Base-by-base conservation (phyloP, 2,329 filamentous ascomycete genomes). In the Cryphonectria japonica region DNA sequence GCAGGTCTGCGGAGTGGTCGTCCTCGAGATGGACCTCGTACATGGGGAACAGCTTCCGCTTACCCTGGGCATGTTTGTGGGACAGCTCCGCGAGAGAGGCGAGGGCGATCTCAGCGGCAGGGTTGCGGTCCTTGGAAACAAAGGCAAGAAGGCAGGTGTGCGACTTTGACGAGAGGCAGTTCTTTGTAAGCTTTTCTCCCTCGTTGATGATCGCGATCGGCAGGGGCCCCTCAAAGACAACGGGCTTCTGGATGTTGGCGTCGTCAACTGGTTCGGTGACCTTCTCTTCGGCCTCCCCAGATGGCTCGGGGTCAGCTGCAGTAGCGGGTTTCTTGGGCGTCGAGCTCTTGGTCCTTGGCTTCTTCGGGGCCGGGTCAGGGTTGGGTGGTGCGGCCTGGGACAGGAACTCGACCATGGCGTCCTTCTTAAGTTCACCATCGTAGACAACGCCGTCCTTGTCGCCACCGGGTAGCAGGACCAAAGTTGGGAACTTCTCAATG, bases 361-460 rank as follows among this genome's bases (percentile, higher is more conserved):
- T 80, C 74, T 84, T 77, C 0, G 88, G 85, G 29, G 89, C 87
- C 26, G 92, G 90, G 74, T 95, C 93, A 0, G 92, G 90, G 81
- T 97, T 97, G 1, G 95, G 94, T 62, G 88, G 80, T 1, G 91
- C 93, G 43, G 87, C 90, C 80, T 97, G 91, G 2, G 91, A 92
- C 60, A 99, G 85, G 83, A 98, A 99, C 57, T 90, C 85, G 71
- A 95, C 85, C 81, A 99, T 92, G 46, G 88, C 87, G 26, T 91
- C 89, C 83, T 97, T 97, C 81, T 94, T 96, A 79, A 97, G 83
- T 75, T 96, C 92, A 59, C 95, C 95, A 39, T 92, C 85, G 78
- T 97, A 97, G 60, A 90, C 83, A 69, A 96, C 84, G 3, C 89
- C 85, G 29, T 94, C 89, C 66, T 90, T 85, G 65, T 89, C 86